Base-by-base conservation (phyloP, 2,329 filamentous ascomycete genomes). In the Anisogramma anomala region DNA sequence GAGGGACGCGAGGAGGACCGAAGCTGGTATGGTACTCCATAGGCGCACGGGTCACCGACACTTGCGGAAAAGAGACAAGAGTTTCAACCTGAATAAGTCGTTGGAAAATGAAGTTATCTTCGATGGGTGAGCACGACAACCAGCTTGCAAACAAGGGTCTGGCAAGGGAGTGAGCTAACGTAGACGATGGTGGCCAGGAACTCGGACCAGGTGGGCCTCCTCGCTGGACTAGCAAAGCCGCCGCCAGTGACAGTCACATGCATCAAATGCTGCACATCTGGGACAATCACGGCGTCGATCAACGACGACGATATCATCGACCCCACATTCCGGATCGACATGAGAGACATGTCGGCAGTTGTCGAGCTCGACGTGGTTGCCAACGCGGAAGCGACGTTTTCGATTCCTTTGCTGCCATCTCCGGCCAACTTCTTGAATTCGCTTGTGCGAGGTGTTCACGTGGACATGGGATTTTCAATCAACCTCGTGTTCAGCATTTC, bases 241-340 rank as follows among this genome's bases (percentile, higher is more conserved):
- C 42, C 36, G 8, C 42, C 42, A 9, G 33, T 44, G n/a, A 44
- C 42, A 3, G 31, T 44, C 4, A 15, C n/a, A 10, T 44, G 42
- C 33, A 17, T 32, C n/a, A 44, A 20, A 11, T 44, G 42, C 19
- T 44, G 42, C 33, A 34, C 42, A 20, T 25, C 33, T n/a, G 42
- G 42, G 6, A 30, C 26, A n/a, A 31, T 44, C 20, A 36, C 25
- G 8, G 36, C 42, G 2, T 34, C 42, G 8, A 18, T 44, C 25
- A 34, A 36, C 14, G 41, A 43, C 20, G 22, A 18, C 6, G 26
- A 14, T 13, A 31, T 28, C 18, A 15, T 34, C 6, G 31, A 44
- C 31, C 36, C 37, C 17, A 20, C 23, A 8, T 22, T 44, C 4
- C 36, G 42, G 15, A 31, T 44, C 23, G 36, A 44, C 33, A 19